These are phyloP conservation scores for Elsinoe perseae DNA, from an alignment of 2,329 filamentous ascomycete species.

Conservation along the genomic window DNA sequence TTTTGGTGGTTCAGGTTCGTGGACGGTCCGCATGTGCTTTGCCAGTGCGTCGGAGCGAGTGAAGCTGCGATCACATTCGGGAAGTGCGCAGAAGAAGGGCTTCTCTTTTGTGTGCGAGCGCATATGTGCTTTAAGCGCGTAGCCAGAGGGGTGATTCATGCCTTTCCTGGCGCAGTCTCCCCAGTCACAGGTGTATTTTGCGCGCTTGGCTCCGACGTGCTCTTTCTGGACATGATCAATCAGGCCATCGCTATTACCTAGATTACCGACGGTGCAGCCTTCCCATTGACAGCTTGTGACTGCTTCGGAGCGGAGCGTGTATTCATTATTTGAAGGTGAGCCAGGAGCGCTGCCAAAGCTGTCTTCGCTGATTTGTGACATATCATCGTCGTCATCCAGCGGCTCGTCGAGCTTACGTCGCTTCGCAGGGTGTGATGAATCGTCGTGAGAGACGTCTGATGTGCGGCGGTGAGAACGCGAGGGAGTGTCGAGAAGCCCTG, in stretches of 20 bases:
- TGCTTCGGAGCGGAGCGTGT: constrained; percentile 37
- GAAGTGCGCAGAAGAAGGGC: constrained; percentile 91
- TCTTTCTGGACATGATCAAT: constrained; percentile 63
- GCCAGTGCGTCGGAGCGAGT: constrained; percentile 91
- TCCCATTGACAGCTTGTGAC: constrained; percentile 45
- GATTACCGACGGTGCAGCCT: constrained; percentile 42
- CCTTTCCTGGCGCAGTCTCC: constrained; percentile 80
- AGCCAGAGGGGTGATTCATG: constrained; percentile 86
- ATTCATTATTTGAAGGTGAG: constrained; percentile 39
- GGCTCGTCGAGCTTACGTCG: constrained; percentile 31
- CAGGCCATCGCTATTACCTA: constrained; percentile 45
- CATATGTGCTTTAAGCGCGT: constrained; percentile 95
- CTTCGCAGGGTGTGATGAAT: constrained; percentile 29
- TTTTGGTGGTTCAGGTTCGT: constrained; percentile 81
- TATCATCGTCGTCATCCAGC: constrained; percentile 32
- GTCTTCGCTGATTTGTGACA: constrained; percentile 74
- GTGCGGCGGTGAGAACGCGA: constrained; percentile 10
- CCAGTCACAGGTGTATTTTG: constrained; percentile 99
- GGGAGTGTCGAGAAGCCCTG: background rate
- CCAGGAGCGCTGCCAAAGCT: constrained; percentile 69
- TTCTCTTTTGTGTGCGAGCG: constrained; percentile 96
- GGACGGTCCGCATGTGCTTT: constrained; percentile 97
- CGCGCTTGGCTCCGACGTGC: constrained; percentile 78
- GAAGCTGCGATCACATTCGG: constrained; percentile 95
- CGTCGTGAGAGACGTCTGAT: constrained; percentile 13